Evolutionary conservation across 495 filamentous ascomycete species (phyloP).

Genomic region (Stereocaulon alpinum): DNA sequence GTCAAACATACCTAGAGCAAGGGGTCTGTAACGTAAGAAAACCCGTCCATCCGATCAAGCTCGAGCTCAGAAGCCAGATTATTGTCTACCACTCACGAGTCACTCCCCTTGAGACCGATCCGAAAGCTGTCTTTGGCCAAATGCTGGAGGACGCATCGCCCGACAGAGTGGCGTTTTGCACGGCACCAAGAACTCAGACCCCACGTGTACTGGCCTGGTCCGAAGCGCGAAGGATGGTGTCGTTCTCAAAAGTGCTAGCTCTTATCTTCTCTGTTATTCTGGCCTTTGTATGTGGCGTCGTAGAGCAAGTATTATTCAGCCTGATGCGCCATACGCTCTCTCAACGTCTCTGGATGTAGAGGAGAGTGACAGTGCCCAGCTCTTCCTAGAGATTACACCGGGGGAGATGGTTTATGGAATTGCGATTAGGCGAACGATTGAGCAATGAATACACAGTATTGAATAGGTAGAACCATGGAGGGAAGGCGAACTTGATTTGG

Average conservation of each 20-base stretch:
- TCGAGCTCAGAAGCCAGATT: not conserved
- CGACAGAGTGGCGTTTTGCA: not conserved
- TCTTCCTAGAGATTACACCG: not conserved
- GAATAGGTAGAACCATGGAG: not conserved
- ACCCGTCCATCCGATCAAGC: not conserved
- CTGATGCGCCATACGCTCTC: constrained; percentile 4
- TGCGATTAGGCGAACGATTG: not conserved
- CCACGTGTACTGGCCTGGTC: constrained; percentile 14
- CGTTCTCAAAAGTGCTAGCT: not conserved
- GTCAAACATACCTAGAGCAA: constrained; percentile 1
- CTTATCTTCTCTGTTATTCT: not conserved
- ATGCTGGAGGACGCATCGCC: constrained; percentile 7
- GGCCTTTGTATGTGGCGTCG: constrained; percentile 5
- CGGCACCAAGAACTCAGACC: constrained; percentile 5
- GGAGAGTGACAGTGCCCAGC: not conserved
- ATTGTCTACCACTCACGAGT: not conserved
- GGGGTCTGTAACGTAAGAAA: not conserved
- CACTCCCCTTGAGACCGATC: not conserved
- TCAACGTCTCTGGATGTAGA: not conserved
- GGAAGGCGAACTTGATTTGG: constrained; percentile 7
- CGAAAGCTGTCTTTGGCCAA: constrained; percentile 3
- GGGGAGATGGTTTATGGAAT: not conserved
- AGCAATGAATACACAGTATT: not conserved
- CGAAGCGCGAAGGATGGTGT: not conserved
- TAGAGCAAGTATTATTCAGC: constrained; percentile 9